Conservation (phyloP, 2,329 filamentous ascomycete genomes). For the Neoscytalidium dimidiatum region DNA sequence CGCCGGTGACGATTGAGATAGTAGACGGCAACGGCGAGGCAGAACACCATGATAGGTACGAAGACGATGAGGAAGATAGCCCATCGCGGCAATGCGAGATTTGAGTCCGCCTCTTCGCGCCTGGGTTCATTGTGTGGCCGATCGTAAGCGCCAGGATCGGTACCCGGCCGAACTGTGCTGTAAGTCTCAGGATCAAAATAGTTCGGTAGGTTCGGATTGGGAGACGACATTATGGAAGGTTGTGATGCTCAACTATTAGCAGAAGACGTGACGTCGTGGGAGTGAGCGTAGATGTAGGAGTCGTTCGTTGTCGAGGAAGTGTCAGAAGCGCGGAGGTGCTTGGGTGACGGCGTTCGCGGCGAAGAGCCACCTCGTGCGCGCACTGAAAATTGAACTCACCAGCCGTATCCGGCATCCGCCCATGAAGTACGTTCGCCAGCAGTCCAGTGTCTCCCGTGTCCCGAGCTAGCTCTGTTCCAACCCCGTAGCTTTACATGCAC, state of each 20-base stretch:
- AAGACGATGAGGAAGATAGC: background rate
- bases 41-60: background rate
- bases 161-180: background rate
- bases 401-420: background rate
- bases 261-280: background rate
- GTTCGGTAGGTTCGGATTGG: background rate
- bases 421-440: too few relatives aligned
- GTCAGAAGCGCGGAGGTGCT: background rate
- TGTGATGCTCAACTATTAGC: background rate
- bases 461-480: too few relatives aligned
- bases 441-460: too few relatives aligned
- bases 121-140: background rate
- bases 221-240: background rate
- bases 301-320: background rate
- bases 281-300: background rate
- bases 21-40: background rate
- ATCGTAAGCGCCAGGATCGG: background rate
- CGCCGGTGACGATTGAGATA: conserved; percentile 1
- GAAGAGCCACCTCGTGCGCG: background rate
- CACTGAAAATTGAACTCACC: background rate
- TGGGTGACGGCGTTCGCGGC: background rate
- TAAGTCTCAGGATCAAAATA: conserved; percentile 3
- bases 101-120: background rate
- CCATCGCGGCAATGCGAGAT: background rate
- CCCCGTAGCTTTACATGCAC: too few relatives aligned